These are phyloP conservation scores for Colletotrichum lindemuthianum DNA, from an alignment of 2,329 filamentous ascomycete species.

Conservation along the genomic window DNA sequence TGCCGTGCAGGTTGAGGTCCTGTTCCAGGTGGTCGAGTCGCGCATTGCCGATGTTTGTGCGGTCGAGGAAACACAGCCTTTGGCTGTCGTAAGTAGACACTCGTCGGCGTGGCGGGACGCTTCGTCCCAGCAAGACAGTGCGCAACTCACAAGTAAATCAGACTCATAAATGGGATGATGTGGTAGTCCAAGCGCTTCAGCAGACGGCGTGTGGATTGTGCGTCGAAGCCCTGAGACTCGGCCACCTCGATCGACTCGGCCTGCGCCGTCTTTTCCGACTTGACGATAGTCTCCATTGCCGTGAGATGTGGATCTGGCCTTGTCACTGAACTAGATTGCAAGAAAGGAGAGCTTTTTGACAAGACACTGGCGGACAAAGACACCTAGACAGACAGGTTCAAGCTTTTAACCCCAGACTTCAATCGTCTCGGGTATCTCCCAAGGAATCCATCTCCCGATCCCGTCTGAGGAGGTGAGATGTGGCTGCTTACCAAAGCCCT, in stretches of 20 bases:
- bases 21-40: constrained; percentile 35
- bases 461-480: no score
- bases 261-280: constrained; percentile 20
- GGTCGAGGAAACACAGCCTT: constrained; percentile 44
- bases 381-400: no score
- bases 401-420: constrained; percentile 27
- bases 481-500: constrained; percentile 22
- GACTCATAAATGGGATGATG: constrained; percentile 63
- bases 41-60: constrained; percentile 35
- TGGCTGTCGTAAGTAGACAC: not conserved
- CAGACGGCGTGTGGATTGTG: constrained; percentile 50
- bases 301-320: not conserved
- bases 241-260: constrained; percentile 25
- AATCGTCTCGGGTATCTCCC: no score
- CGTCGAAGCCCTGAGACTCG: constrained; percentile 38
- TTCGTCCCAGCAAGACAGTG: not conserved
- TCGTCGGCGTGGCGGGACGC: constrained; percentile 41
- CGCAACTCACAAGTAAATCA: constrained; percentile 58
- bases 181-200: constrained; percentile 59
- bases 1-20: constrained; percentile 25
- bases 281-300: not conserved
- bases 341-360: not conserved
- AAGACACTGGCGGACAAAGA: no score
- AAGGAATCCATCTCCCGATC: no score
- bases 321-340: not conserved